Conservation (phyloP, 2,329 filamentous ascomycete genomes). For the Penicillium decumbens region DNA sequence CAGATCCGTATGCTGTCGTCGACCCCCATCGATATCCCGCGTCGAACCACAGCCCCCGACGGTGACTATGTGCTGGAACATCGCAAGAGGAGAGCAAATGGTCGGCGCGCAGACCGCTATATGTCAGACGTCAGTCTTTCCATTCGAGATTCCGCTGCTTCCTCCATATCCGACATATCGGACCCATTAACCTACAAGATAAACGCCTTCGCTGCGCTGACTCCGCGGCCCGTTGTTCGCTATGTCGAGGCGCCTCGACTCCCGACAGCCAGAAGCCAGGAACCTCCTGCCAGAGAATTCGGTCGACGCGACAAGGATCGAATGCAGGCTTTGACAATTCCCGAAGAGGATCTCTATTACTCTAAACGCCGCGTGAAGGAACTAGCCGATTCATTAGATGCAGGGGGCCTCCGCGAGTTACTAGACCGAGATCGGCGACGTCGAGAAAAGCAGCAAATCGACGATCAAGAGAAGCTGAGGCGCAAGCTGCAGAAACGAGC, state of each 20-base stretch:
- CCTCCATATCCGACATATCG: conserved; percentile 68
- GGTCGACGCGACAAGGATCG: conserved; percentile 46
- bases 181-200: conserved; percentile 76
- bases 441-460: conserved; percentile 67
- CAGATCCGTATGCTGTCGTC: conserved; percentile 83
- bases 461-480: conserved; percentile 61
- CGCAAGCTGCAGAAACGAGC: conserved; percentile 44
- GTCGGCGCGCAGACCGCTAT: conserved; percentile 56
- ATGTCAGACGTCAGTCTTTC: conserved; percentile 72
- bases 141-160: conserved; percentile 67
- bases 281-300: conserved; percentile 38
- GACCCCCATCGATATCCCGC: conserved; percentile 57
- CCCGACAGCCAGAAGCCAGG: conserved; percentile 44
- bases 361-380: conserved; percentile 62
- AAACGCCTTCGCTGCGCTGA: conserved; percentile 72
- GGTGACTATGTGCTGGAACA: conserved; percentile 53
- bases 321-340: conserved; percentile 52
- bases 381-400: conserved; percentile 78
- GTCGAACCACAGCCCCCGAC: conserved; percentile 57
- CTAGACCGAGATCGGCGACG: conserved; percentile 85
- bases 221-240: conserved; percentile 77
- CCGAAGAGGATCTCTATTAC: conserved; percentile 54
- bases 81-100: conserved; percentile 51
- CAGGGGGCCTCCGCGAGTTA: conserved; percentile 76
- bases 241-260: conserved; percentile 64